phyloP scores from a whole-genome alignment of 2,329 filamentous ascomycete genomes.

The Eutypella sp. region DNA sequence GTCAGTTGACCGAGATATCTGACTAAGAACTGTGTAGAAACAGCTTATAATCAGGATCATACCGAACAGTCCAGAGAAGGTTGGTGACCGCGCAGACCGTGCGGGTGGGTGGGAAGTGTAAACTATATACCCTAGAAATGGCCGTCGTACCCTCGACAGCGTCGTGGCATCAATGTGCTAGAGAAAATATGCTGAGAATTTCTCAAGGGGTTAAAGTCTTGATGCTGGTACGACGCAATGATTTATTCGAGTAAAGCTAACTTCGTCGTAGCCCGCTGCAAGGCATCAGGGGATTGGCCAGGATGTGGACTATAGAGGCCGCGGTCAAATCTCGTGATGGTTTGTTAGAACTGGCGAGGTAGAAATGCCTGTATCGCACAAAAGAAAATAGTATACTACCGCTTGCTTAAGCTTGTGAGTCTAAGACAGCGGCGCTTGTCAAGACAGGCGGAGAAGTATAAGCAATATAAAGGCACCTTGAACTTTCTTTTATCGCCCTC shows the following conservation, averaged over 20 bases:
- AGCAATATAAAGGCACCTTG: constrained; percentile 18
- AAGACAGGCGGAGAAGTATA: constrained; percentile 16
- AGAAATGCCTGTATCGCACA: constrained; percentile 22
- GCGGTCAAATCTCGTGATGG: constrained; percentile 17
- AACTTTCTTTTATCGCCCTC: constrained; percentile 20
- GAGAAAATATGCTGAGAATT: constrained; percentile 21
- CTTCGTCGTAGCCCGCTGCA: constrained; percentile 15
- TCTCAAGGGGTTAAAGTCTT: constrained; percentile 16
- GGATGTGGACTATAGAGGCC: constrained; percentile 22
- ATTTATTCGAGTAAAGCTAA: constrained; percentile 20
- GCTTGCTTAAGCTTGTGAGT: constrained; percentile 25
- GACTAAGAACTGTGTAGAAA: too few relatives aligned
- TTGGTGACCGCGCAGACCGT: constrained; percentile 10
- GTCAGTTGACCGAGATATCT: too few relatives aligned
- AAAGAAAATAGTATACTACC: constrained; percentile 16
- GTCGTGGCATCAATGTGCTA: constrained; percentile 26
- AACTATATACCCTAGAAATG: constrained; percentile 31
- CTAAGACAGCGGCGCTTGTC: constrained; percentile 26
- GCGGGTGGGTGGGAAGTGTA: constrained; percentile 28
- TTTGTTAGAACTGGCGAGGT: constrained; percentile 19
- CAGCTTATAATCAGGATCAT: neutral
- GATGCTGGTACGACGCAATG: constrained; percentile 20
- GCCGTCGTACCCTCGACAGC: constrained; percentile 18
- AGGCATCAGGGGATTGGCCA: constrained; percentile 19
- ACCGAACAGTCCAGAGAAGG: neutral